These are phyloP conservation scores for Pharus latifolius DNA, from an alignment of 176 grass and related monocot genomes.

Conservation along the genomic window DNA sequence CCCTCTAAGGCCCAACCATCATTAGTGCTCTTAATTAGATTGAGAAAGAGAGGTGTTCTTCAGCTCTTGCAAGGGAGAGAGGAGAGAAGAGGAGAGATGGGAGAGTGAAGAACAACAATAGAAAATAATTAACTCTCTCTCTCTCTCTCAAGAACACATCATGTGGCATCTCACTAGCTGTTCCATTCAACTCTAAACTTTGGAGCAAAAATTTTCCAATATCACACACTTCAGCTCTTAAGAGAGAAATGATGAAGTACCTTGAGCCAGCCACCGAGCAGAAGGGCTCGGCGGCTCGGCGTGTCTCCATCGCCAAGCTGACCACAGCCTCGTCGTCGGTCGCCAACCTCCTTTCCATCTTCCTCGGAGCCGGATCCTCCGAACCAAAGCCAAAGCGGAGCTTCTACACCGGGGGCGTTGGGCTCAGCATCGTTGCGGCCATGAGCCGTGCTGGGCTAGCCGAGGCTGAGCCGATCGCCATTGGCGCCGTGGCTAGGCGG, in stretches of 20 bases:
- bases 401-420: constrained; percentile 29
- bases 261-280: constrained; percentile 11
- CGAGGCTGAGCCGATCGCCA: constrained; percentile 32
- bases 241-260: constrained; percentile 9
- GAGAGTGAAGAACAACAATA: not conserved
- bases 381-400: constrained; percentile 21
- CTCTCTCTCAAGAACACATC: not conserved
- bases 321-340: constrained; percentile 20
- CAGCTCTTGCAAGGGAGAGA: not conserved
- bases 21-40: not conserved
- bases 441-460: constrained; percentile 18
- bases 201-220: not conserved
- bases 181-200: not conserved
- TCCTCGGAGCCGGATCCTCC: constrained; percentile 15
- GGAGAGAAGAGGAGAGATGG: constrained; percentile 4
- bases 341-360: constrained; percentile 25
- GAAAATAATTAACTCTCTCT: not conserved
- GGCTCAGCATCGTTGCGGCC: constrained; percentile 46
- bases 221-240: not conserved
- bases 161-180: not conserved
- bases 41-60: not conserved
- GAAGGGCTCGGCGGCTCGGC: not conserved
- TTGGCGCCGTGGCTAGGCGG: constrained; percentile 4
- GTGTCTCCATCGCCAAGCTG: constrained; percentile 5
- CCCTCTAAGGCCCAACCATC: not conserved